Evolutionary conservation across 768 basidiomycete genomes (phyloP).

Genomic region (Nidula microcarpa): DNA sequence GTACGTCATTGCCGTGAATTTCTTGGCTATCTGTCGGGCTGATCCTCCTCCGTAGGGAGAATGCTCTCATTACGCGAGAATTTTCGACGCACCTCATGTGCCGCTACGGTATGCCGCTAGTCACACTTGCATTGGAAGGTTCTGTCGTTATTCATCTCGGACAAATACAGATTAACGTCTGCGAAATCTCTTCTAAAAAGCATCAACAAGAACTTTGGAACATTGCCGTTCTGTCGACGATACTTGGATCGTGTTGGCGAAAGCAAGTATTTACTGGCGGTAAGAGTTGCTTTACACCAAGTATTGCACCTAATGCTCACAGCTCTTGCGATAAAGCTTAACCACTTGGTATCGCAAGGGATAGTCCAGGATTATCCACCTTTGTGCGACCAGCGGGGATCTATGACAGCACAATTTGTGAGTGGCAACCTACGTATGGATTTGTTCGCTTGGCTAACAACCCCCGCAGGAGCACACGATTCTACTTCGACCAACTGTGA

Average conservation of each 20-base stretch:
- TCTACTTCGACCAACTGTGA: constrained; percentile 76
- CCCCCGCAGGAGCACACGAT: constrained; percentile 76
- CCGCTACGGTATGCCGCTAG: constrained; percentile 61
- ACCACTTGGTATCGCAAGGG: constrained; percentile 83
- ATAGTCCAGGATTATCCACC: constrained; percentile 94
- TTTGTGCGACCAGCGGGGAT: constrained; percentile 75
- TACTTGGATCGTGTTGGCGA: constrained; percentile 93
- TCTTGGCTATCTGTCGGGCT: neutral
- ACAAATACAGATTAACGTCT: constrained; percentile 58
- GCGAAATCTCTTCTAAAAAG: constrained; percentile 83
- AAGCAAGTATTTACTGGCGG: constrained; percentile 89
- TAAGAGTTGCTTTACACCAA: constrained; percentile 31
- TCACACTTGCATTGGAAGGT: constrained; percentile 1
- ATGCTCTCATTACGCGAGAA: constrained; percentile 88
- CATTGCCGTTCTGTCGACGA: constrained; percentile 91
- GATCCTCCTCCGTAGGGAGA: constrained; percentile 57
- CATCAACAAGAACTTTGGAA: constrained; percentile 92
- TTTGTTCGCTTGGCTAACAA: too few relatives aligned
- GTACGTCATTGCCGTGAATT: constrained; percentile 31
- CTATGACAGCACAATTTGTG: constrained; percentile 95
- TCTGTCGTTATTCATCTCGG: neutral
- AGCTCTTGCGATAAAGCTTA: constrained; percentile 50
- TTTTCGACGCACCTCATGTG: constrained; percentile 64
- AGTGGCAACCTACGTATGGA: constrained; percentile 15
- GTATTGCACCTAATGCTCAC: neutral